Evolutionary conservation across 1,139 yeast species (phyloP).

Genomic region (Hemisphaericaspora xylofermentans): DNA sequence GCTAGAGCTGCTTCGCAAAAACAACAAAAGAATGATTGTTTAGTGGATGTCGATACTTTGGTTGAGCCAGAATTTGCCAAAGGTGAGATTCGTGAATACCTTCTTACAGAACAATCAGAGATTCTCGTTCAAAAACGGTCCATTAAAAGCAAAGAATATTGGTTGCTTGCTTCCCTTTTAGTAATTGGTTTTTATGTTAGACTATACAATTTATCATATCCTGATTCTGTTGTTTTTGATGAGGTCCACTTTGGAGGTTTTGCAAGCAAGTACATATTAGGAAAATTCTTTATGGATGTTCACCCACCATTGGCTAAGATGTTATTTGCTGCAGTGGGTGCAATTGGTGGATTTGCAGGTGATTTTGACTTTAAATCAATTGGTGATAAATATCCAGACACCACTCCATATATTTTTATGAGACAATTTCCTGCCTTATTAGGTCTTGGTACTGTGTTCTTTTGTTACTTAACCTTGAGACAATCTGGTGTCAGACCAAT

Average conservation of each 20-base stretch:
- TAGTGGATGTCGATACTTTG: constrained; percentile 12
- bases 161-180: constrained; percentile 48
- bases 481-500: constrained; percentile 83
- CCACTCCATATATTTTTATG: constrained; percentile 78
- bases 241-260: constrained; percentile 66
- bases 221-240: constrained; percentile 37
- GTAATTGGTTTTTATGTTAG: constrained; percentile 53
- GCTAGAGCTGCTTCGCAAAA: constrained; percentile 10
- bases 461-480: constrained; percentile 78
- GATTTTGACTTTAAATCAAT: constrained; percentile 70
- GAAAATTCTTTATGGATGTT: constrained; percentile 83
- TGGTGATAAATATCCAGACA: constrained; percentile 60
- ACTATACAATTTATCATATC: constrained; percentile 25
- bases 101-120: constrained; percentile 28
- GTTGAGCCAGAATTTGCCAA: constrained; percentile 30
- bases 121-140: constrained; percentile 21
- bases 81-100: constrained; percentile 29
- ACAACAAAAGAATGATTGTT: constrained; percentile 9
- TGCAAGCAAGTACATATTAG: constrained; percentile 70
- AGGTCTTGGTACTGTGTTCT: constrained; percentile 77
- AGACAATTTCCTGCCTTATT: constrained; percentile 79
- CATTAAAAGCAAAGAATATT: constrained; percentile 27
- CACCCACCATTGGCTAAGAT: constrained; percentile 94
- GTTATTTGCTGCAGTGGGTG: constrained; percentile 76
- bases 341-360: constrained; percentile 75